Conservation (phyloP, 2,329 filamentous ascomycete genomes). For the Fusarium fujikuroi region DNA sequence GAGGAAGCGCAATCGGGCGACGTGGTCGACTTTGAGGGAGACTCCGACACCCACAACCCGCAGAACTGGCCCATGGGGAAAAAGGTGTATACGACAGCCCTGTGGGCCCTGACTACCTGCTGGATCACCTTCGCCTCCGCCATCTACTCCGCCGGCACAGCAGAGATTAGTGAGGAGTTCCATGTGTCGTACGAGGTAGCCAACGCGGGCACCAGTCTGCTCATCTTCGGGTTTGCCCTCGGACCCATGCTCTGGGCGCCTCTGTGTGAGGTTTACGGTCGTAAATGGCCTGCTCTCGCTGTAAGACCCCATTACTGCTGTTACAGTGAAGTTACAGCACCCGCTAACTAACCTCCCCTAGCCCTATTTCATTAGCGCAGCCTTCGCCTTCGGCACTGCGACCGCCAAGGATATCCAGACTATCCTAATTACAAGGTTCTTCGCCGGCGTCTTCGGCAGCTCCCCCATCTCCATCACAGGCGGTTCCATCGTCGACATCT, state of each 20-base stretch:
- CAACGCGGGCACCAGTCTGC: constrained; percentile 16
- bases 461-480: constrained; percentile 2
- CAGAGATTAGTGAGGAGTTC: constrained; percentile 9
- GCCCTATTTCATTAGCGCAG: neutral
- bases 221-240: constrained; percentile 58
- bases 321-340: too few species aligned
- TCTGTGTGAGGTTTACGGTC: constrained; percentile 75
- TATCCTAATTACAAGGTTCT: neutral
- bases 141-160: constrained; percentile 15
- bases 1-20: neutral
- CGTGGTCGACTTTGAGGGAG: neutral
- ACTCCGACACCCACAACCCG: neutral
- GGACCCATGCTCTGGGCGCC: constrained; percentile 80
- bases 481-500: neutral
- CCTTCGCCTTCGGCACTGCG: constrained; percentile 3
- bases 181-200: constrained; percentile 8
- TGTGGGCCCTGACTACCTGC: neutral
- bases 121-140: neutral
- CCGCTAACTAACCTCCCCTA: neutral
- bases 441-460: neutral
- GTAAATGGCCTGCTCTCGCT: constrained; percentile 45
- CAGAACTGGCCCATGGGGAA: neutral
- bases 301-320: neutral
- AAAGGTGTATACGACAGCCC: neutral
- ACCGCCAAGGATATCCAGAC: constrained; percentile 1